Percentiles rank a stretch among this genome's conserved stretches.
Conservation (phyloP, 2,329 filamentous ascomycete genomes). For the Phialocephala subalpina region DNA sequence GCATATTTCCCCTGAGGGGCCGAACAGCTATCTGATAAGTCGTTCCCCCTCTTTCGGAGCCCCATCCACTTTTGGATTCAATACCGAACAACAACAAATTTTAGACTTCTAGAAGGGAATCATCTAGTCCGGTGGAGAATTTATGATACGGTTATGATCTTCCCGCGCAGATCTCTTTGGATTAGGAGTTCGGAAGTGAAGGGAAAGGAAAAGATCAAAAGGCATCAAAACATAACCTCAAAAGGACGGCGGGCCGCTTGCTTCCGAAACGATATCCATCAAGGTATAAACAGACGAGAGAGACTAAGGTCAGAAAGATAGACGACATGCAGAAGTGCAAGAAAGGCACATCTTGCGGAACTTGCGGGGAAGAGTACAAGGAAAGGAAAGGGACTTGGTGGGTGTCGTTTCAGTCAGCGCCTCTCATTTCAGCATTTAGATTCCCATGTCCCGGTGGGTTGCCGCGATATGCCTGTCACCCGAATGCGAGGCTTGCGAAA, state of each 20-base stretch:
- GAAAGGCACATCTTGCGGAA: neutral
- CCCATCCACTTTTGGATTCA: no score
- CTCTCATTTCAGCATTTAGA: slow-evolving; percentile 13
- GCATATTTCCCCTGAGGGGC: neutral
- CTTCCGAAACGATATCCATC: neutral
- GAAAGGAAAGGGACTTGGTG: no score
- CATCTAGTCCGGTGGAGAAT: neutral
- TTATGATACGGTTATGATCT: no score
- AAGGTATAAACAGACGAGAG: neutral
- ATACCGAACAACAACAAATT: neutral
- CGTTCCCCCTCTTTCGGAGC: neutral
- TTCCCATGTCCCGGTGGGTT: slow-evolving; percentile 9
- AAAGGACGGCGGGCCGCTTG: neutral
- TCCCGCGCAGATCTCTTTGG: neutral
- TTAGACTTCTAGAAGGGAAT: neutral
- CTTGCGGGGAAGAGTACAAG: neutral
- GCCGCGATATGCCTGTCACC: neutral
- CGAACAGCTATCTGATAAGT: neutral
- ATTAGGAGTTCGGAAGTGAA: neutral
- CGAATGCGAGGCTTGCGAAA: neutral
- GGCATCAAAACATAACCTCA: no score
- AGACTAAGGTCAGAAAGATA: neutral
- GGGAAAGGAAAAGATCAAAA: neutral
- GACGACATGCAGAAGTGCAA: neutral
- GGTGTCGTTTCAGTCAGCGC: neutral